These are phyloP conservation scores for Oryza glaberrima DNA, from an alignment of 176 grass and related monocot genomes.

Conservation along the genomic window DNA sequence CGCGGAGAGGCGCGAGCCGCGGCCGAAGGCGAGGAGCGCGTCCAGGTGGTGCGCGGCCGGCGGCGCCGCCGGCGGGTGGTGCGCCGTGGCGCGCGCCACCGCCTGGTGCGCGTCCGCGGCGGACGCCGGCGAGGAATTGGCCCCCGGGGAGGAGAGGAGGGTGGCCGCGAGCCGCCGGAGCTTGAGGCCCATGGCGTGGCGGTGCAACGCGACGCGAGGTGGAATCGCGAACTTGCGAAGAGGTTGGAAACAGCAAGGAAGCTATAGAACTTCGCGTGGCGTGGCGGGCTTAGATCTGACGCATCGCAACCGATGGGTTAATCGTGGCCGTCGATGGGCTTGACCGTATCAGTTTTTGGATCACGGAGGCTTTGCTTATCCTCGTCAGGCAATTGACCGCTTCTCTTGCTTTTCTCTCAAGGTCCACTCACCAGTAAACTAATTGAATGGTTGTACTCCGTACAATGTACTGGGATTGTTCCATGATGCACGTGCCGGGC, in stretches of 20 bases:
- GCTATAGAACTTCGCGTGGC: slow-evolving; percentile 2
- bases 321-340: slow-evolving; percentile 22
- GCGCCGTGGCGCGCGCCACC: slow-evolving; percentile 71
- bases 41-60: slow-evolving; percentile 57
- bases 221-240: not conserved
- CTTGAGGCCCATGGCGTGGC: slow-evolving; percentile 59
- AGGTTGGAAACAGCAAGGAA: slow-evolving; percentile 5
- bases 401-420: not conserved
- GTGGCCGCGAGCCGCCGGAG: slow-evolving; percentile 62
- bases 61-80: slow-evolving; percentile 61
- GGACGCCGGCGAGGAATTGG: slow-evolving; percentile 22
- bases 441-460: too few relatives aligned
- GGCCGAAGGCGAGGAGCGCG: slow-evolving; percentile 86
- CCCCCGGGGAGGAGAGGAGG: slow-evolving; percentile 43
- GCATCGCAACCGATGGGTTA: not conserved
- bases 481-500: too few relatives aligned
- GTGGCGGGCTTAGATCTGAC: not conserved
- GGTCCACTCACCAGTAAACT: too few relatives aligned
- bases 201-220: not conserved
- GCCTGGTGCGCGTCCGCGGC: slow-evolving; percentile 51
- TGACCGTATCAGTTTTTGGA: not conserved
- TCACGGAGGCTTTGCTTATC: not conserved
- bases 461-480: too few relatives aligned
- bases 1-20: slow-evolving; percentile 71
- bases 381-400: not conserved